Evolutionary conservation across 345 rosid species (phyloP), one percentile per base, ranked within the genome.

Genomic region (Acer negundo): DNA sequence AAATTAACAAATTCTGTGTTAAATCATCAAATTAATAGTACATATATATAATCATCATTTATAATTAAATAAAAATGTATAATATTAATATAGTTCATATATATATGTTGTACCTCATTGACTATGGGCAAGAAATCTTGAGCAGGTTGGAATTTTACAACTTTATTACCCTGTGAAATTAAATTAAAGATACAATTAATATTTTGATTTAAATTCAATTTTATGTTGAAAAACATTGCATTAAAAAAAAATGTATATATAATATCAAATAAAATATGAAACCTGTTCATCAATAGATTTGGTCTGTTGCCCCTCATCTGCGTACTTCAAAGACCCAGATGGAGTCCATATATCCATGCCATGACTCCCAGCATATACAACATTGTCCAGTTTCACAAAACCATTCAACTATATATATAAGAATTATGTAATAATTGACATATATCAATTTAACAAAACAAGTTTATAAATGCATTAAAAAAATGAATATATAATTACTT

Each of bases 311-410:
- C 79, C 83, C 38, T 72, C 80, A 62, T 77, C 79, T 26, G 69
- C 12, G 4, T 82, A 62, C 76, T 73, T 85, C 4, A 24, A 71
- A 3, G 82, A 82, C 55, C 75, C 79, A 5, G 84, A 65, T 12
- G 90, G 88, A 72, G 87, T 87, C 81, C 79, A 78, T 51, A 89
- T 89, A 78, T 89, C 90, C 92, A 89, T 87, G 9, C 92, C 92
- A 75, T 89, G 92, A 83, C 92, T 89, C 38, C 92, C 92, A 10
- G 92, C 92, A 67, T 87, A 87, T 20, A 78, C 81, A 31, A 87
- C 84, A 64, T 84, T 86, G 53, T 71, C 75, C 6, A 89, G 79
- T 49, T 80, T 59, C 23, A 89, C 93, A 62, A 89, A 89, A 58
- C 74, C 85, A 64, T 80, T 86, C 7, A 89, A 88, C 92, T 89